Conservation (phyloP, 2,329 filamentous ascomycete species). For the Fonsecaea nubica region DNA sequence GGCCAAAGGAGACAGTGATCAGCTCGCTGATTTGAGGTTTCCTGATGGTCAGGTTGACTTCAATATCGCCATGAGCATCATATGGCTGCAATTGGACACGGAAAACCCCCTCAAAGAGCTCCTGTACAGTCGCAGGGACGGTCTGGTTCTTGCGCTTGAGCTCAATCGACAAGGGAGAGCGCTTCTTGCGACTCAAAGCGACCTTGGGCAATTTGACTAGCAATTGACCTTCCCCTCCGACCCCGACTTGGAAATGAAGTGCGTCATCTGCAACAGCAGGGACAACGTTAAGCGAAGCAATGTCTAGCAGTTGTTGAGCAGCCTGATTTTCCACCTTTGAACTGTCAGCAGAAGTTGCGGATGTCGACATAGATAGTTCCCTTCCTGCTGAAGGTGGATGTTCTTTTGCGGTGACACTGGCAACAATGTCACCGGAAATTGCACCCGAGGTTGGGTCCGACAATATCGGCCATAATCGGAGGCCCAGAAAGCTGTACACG, state of each 20-base stretch:
- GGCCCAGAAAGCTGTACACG: conserved; percentile 24
- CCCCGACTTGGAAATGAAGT: conserved; percentile 30
- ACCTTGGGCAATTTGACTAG: conserved; percentile 30
- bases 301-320: conserved; percentile 14
- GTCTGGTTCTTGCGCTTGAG: conserved; percentile 53
- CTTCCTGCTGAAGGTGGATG: neutral
- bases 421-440: neutral
- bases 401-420: neutral
- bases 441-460: conserved; percentile 8
- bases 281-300: conserved; percentile 4
- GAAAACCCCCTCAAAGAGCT: conserved; percentile 61
- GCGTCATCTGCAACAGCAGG: conserved; percentile 20
- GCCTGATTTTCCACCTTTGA: neutral
- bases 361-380: neutral
- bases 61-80: conserved; percentile 57
- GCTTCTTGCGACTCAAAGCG: conserved; percentile 47
- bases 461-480: conserved; percentile 23
- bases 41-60: conserved; percentile 54
- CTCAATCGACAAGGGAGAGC: conserved; percentile 55
- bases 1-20: conserved; percentile 50
- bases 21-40: conserved; percentile 46
- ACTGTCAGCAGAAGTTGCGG: neutral
- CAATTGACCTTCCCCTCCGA: conserved; percentile 24
- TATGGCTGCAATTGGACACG: conserved; percentile 57
- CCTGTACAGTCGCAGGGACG: conserved; percentile 55